Evolutionary conservation across 495 filamentous ascomycete species (phyloP).

Genomic region (Penicillium ochrochloron): DNA sequence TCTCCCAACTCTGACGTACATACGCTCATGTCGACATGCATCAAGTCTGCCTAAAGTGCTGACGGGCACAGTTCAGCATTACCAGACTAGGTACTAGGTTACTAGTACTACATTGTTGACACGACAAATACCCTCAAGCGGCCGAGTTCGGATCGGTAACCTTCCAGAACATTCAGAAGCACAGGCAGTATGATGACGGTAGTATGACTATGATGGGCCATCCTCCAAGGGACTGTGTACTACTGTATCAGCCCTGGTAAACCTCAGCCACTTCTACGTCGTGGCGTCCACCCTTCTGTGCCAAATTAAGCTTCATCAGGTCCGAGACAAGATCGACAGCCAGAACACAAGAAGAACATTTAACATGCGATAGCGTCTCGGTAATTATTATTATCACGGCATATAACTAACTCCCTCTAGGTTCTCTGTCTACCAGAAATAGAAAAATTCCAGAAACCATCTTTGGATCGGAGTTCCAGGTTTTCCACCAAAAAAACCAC

Average conservation of each 20-base stretch:
- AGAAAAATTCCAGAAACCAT: background rate
- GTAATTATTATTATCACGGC: background rate
- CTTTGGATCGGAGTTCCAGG: background rate
- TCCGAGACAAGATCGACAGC: slow-evolving; percentile 34
- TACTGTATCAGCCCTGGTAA: background rate
- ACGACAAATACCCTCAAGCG: slow-evolving; percentile 12
- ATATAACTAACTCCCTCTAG: background rate
- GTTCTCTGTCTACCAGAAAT: no score
- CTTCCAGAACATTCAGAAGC: background rate
- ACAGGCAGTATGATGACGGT: background rate
- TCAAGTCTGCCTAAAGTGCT: slow-evolving; percentile 9
- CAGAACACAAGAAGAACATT: background rate
- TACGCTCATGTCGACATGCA: slow-evolving; percentile 5
- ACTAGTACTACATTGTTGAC: slow-evolving; percentile 2
- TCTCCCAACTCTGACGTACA: background rate
- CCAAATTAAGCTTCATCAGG: slow-evolving; percentile 34
- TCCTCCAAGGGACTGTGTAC: background rate
- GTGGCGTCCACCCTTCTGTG: slow-evolving; percentile 16
- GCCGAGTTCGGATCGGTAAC: background rate
- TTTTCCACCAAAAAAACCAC: background rate
- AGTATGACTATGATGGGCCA: background rate
- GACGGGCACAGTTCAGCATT: background rate
- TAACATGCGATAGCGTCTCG: slow-evolving; percentile 5
- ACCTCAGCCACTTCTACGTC: slow-evolving; percentile 9
- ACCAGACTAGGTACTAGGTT: no score